Percentiles rank a stretch among this genome's conserved stretches.
Evolutionary conservation across 2,329 filamentous ascomycete species (phyloP).

Genomic region (Thelonectria blattea): DNA sequence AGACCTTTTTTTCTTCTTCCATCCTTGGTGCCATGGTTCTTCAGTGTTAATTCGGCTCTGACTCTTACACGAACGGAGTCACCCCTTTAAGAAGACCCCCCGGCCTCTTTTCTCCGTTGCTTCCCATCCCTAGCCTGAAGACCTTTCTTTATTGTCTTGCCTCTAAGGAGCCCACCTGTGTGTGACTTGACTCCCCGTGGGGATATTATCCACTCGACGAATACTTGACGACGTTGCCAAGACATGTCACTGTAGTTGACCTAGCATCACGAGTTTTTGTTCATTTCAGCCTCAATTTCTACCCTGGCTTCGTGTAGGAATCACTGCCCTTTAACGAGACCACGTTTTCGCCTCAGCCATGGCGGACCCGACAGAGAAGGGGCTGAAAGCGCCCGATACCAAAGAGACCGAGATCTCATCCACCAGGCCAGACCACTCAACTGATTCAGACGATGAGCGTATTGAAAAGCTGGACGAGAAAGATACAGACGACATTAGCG

Average conservation of each 20-base stretch:
- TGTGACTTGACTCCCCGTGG: not conserved
- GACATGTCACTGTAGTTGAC: constrained; percentile 2
- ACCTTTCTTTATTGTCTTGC: not conserved
- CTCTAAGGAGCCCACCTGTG: not conserved
- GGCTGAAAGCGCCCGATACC: constrained; percentile 39
- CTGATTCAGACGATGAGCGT: constrained; percentile 28
- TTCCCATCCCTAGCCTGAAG: not conserved
- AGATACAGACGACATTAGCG: constrained; percentile 2
- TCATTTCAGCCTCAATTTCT: not conserved
- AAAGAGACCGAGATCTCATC: constrained; percentile 40
- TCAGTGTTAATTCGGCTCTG: not conserved
- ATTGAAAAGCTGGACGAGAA: constrained; percentile 27
- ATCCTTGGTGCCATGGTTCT: not conserved
- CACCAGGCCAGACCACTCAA: constrained; percentile 26
- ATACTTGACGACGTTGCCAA: constrained; percentile 13
- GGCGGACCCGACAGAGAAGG: constrained; percentile 38
- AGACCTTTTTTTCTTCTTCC: not conserved
- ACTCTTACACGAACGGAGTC: not conserved
- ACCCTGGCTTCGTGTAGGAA: not conserved
- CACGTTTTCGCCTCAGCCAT: constrained; percentile 27
- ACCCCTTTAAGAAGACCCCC: not conserved
- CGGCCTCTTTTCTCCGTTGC: not conserved
- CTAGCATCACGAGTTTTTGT: not conserved
- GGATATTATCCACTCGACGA: constrained; percentile 8
- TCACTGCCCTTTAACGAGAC: not conserved